phyloP scores from a whole-genome alignment of 108 stramenopile species.

The Phaeodactylum tricornutum region DNA sequence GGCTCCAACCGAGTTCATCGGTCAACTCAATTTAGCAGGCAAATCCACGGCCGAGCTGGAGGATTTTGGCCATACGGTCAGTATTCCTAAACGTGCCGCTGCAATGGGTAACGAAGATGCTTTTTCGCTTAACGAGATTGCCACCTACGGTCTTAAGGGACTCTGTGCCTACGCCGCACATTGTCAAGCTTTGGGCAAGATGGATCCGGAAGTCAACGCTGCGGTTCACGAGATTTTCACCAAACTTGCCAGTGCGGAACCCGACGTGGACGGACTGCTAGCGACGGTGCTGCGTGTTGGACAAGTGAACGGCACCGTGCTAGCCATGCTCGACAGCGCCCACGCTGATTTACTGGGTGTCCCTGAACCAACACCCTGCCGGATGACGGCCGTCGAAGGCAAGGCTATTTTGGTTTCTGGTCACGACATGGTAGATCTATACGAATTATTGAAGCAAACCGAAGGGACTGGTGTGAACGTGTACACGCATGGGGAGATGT shows the following conservation, averaged over 20 bases:
- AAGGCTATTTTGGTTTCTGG: constrained; percentile 74
- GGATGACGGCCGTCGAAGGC: constrained; percentile 52
- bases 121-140: constrained; percentile 62
- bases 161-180: constrained; percentile 70
- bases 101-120: constrained; percentile 55
- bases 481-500: constrained; percentile 83
- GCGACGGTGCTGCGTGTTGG: constrained; percentile 50
- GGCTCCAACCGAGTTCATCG: constrained; percentile 23
- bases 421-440: constrained; percentile 61
- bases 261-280: constrained; percentile 59
- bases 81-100: constrained; percentile 25
- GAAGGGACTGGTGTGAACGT: constrained; percentile 80
- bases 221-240: constrained; percentile 51
- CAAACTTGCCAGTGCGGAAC: constrained; percentile 41
- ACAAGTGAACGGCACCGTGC: constrained; percentile 42
- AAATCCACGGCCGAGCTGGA: constrained; percentile 29
- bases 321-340: constrained; percentile 52
- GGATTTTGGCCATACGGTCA: constrained; percentile 40
- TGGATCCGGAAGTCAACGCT: constrained; percentile 34
- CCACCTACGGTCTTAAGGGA: constrained; percentile 61
- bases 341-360: constrained; percentile 49
- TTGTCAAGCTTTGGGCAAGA: constrained; percentile 31
- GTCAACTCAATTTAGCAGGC: constrained; percentile 19
- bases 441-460: constrained; percentile 62
- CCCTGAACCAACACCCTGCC: constrained; percentile 54